phyloP scores from a whole-genome alignment of 495 filamentous ascomycete genomes.

The Podospora conica region DNA sequence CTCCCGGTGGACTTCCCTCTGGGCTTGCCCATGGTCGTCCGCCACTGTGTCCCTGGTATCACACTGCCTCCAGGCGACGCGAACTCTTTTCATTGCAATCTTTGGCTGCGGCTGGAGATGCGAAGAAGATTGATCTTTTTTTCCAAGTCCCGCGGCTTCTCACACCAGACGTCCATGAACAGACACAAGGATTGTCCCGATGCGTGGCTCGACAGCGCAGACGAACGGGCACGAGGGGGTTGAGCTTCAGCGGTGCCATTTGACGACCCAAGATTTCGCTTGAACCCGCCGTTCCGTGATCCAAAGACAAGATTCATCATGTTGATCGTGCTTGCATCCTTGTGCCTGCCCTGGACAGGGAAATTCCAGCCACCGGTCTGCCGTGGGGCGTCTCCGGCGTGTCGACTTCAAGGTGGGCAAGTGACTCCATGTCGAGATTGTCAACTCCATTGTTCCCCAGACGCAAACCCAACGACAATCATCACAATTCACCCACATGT shows the following conservation, averaged over 20 bases:
- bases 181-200: background rate
- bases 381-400: background rate
- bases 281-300: background rate
- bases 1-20: conserved; percentile 30
- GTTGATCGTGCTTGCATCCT: background rate
- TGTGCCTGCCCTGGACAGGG: background rate
- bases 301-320: background rate
- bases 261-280: background rate
- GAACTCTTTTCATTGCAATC: conserved; percentile 54
- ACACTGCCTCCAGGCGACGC: conserved; percentile 82
- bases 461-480: background rate
- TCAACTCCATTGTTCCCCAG: background rate
- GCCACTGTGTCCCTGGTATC: conserved; percentile 79
- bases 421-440: background rate
- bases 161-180: too few relatives aligned
- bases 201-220: background rate
- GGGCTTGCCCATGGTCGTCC: conserved; percentile 69
- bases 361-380: background rate
- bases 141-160: too few relatives aligned
- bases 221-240: background rate
- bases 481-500: background rate
- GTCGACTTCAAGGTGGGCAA: background rate
- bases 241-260: background rate
- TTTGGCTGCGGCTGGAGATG: conserved; percentile 48
- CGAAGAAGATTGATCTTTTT: conserved; percentile 53